Base-by-base conservation (phyloP, 257 asterid genomes). In the Solanum verrucosum region DNA sequence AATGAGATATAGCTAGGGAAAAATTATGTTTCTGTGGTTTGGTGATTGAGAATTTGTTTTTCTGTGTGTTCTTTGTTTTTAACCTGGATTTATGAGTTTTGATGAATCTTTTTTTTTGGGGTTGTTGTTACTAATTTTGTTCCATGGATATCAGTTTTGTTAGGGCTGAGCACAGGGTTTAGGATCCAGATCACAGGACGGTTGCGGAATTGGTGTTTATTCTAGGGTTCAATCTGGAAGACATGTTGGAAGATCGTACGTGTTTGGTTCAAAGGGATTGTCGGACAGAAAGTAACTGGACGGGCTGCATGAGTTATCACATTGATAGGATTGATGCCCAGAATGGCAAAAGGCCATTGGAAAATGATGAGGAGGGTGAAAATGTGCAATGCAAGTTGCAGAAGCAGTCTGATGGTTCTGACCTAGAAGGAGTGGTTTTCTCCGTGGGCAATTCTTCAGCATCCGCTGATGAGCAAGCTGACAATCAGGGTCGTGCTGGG, bases 211-310 rank as follows among this genome's bases (percentile, higher is more conserved):
- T 85, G 84, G 86, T 56, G 84, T 87, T 88, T 88, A 90, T 87
- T 84, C 87, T 88, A 89, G 90, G 88, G 60, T 90, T 90, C 92
- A 83, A 73, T 90, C 91, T 40, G 81, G 90, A 90, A 88, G 96
- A 90, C 60, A 95, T 97, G 99, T 92, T 97, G 91, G 98, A 96
- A 88, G 98, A 94, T 35, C 90, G 94, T 86, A 85, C 96, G 87
- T 95, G 94, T 91, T 89, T 94, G 92, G 94, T 95, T 84, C 89
- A 98, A 16, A 89, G 97, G 91, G 95, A 92, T 90, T 96, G 91
- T 88, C 88, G 90, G 4, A 89, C 93, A 90, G 96, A 94, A 83
- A 90, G 90, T 88, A 90, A 88, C 83, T 95, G 98, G 98, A 78
- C 88, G 98, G 86, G 89, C 85, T 91, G 88, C 93, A 90, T 91